Base-by-base conservation (phyloP, 176 grass and related monocot genomes). In the Neostapfia colusana region DNA sequence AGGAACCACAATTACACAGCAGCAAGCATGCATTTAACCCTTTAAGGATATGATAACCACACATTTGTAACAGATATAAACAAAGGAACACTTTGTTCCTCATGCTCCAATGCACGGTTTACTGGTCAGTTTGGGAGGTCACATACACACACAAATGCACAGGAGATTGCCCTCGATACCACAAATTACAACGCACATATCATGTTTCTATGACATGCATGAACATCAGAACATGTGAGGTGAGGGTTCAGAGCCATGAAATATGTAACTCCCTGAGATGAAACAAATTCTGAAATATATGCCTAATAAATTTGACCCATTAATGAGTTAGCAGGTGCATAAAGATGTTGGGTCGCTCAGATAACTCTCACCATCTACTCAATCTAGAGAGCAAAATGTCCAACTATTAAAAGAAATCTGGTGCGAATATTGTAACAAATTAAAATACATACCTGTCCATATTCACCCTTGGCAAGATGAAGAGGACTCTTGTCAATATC, bases 371-470 rank as follows among this genome's bases (percentile, higher is more conserved):
- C 21, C 23, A 40, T 77, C 55, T 70, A 77, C 17, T 62, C 8
- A 0, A 61, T 14, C 15, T 71, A 23, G 10, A 44, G 72, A 23
- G 10, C 46, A 61, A 20, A 57, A 18, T 37, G 27, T 31, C 36
- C 53, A 58, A 0, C 18, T 23, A 41, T 21, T 67, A 61, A 69
- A 70, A 54, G 21, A 73, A 58, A 63, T 8, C 5, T 38, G 46
- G n/a, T 43, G 11, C 35, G 51, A 58, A 77, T 75, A 36, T 49
- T 31, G n/a, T 53, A 65, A 64, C 6, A 66, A 31, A 85, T 14
- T 70, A 59, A 81, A 49, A 42, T 51, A 11, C 23, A 41, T 88
- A 97, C 93, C 90, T 86, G 57, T 85, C 0, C 10, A 70, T 55
- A 82, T 11, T 6, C 26, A 31, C 60, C 63, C 37, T 87, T 90